Percentiles rank a stretch among this genome's conserved stretches.
Evolutionary conservation across 257 asterid species (phyloP).

Genomic region (Leptodermis oblonga): DNA sequence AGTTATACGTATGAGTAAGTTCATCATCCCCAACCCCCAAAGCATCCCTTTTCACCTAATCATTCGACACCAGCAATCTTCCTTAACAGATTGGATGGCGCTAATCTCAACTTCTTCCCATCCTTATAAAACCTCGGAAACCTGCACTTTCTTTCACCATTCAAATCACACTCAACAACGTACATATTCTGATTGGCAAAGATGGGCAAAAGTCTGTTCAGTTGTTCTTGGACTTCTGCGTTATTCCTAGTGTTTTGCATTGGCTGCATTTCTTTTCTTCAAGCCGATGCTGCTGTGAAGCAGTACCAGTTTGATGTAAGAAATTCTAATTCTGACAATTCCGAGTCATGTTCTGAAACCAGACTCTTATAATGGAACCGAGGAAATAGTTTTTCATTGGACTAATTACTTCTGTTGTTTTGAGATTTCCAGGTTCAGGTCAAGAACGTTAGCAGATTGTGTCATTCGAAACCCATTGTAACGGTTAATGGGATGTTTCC

Average conservation of each 20-base stretch:
- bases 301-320: conserved; percentile 58
- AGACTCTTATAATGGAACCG: too few species aligned
- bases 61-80: conserved; percentile 11
- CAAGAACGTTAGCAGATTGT: conserved; percentile 57
- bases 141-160: background rate
- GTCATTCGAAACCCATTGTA: conserved; percentile 60
- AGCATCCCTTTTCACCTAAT: conserved; percentile 13
- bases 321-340: background rate
- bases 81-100: conserved; percentile 20
- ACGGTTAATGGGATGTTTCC: conserved; percentile 58
- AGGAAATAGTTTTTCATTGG: background rate
- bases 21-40: too few species aligned
- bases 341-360: background rate
- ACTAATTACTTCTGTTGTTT: background rate
- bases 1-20: conserved; percentile 8
- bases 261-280: conserved; percentile 16
- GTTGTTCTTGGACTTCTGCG: conserved; percentile 5
- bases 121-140: conserved; percentile 13
- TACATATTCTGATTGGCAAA: background rate
- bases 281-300: conserved; percentile 40
- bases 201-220: background rate
- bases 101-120: background rate
- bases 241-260: conserved; percentile 7
- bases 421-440: conserved; percentile 43
- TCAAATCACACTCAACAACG: background rate